Percentiles rank a stretch among this genome's conserved stretches.
Conservation (phyloP, 2,329 filamentous ascomycete genomes). For the Trichocomaceae sp. region DNA sequence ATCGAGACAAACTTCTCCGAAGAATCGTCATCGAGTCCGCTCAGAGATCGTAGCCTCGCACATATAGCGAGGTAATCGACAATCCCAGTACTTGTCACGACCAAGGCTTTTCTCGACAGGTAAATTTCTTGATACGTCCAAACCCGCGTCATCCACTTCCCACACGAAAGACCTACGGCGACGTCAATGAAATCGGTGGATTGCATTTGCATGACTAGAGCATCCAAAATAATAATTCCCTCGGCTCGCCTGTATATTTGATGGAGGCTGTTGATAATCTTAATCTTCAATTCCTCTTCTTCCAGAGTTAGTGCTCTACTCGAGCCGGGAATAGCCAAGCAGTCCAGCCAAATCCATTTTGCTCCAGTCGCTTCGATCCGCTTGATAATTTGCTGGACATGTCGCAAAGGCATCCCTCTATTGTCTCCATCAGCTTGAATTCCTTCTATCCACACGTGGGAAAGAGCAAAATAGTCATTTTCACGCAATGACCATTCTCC, state of each 20-base stretch:
- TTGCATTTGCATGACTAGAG: constrained; percentile 3
- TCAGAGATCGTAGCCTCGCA: background rate
- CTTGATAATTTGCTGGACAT: background rate
- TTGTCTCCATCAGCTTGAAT: constrained; percentile 1
- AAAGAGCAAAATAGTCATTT: no score
- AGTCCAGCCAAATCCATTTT: constrained; percentile 5
- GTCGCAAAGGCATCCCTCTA: background rate
- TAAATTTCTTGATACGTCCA: constrained; percentile 5
- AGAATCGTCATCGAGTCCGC: background rate
- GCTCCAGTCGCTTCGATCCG: background rate
- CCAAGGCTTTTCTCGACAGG: background rate
- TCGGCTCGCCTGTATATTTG: background rate
- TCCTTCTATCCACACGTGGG: no score
- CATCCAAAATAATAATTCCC: background rate
- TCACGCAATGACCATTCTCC: no score
- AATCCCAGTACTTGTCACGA: background rate
- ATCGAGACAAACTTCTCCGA: background rate
- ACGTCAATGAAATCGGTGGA: constrained; percentile 2
- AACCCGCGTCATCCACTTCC: constrained; percentile 4
- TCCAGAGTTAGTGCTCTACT: background rate
- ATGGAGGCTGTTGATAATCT: background rate
- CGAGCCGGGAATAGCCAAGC: background rate
- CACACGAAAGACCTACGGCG: background rate
- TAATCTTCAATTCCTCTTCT: constrained; percentile 3
- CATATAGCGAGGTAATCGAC: background rate